Percentiles rank a stretch among this genome's conserved stretches.
Conservation (phyloP, 1,284 basidiomycete genomes). For the Tilletiaria anomala region DNA sequence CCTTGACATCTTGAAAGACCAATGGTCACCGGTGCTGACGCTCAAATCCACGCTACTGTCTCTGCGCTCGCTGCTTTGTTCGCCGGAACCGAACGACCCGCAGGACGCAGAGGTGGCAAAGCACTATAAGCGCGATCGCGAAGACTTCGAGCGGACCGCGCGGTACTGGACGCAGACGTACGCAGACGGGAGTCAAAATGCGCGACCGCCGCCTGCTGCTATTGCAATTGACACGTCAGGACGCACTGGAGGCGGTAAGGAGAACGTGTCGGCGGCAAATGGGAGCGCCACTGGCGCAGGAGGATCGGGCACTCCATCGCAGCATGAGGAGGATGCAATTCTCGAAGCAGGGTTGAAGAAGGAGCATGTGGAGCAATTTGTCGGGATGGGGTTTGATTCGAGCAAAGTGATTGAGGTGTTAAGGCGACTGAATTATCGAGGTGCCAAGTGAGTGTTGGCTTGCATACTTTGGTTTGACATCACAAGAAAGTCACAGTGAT, state of each 20-base stretch:
- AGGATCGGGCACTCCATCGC: neutral
- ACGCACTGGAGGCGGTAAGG: neutral
- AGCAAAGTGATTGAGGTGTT: constrained; percentile 74
- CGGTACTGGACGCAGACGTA: constrained; percentile 56
- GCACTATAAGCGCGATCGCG: constrained; percentile 76
- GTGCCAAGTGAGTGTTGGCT: constrained; percentile 49
- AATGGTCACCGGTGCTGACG: constrained; percentile 63
- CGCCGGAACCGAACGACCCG: constrained; percentile 89
- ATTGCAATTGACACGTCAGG: neutral
- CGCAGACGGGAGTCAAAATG: constrained; percentile 20
- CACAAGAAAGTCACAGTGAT: neutral
- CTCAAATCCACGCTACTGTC: constrained; percentile 94
- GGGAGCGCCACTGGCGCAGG: constrained; percentile 47
- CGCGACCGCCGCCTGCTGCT: constrained; percentile 9
- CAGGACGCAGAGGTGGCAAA: constrained; percentile 91
- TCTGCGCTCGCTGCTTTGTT: constrained; percentile 84
- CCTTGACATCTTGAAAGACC: constrained; percentile 68
- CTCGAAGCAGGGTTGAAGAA: constrained; percentile 44
- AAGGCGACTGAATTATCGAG: constrained; percentile 78
- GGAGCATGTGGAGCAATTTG: constrained; percentile 43
- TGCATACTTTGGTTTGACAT: too few species aligned
- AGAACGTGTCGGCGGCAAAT: neutral
- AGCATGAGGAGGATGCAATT: constrained; percentile 28
- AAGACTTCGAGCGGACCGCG: constrained; percentile 80
- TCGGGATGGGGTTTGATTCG: constrained; percentile 50